These are phyloP conservation scores for Triticum dicoccoides DNA, from an alignment of 176 grass and related monocot species.

Conservation along the genomic window DNA sequence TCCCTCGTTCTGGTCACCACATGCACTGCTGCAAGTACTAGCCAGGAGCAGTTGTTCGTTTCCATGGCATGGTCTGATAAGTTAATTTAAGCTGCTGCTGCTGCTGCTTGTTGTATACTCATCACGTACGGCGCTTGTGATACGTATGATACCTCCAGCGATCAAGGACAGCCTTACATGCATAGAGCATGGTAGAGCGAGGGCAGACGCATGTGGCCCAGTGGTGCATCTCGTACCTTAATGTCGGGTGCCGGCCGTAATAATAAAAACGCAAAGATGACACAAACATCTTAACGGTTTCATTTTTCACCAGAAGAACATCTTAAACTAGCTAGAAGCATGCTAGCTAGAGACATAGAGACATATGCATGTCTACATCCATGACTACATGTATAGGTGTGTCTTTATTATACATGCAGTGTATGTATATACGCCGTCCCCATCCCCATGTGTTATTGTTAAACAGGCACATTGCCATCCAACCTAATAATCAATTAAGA, in stretches of 20 bases:
- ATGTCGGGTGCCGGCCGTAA: constrained; percentile 7
- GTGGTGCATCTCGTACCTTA: constrained; percentile 25
- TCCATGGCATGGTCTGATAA: not conserved
- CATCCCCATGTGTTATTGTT: not conserved
- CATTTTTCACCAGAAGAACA: not conserved
- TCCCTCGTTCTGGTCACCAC: not conserved
- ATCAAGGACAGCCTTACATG: not conserved
- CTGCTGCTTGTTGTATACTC: not conserved
- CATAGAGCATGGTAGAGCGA: not conserved
- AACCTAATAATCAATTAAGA: not conserved
- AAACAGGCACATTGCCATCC: not conserved
- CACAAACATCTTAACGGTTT: not conserved
- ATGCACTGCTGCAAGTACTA: not conserved
- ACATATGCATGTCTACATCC: not conserved
- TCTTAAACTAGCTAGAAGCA: not conserved
- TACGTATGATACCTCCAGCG: not conserved
- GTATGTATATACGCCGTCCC: not conserved
- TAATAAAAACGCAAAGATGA: not conserved
- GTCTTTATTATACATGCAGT: not conserved
- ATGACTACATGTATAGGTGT: not conserved
- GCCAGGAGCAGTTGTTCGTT: not conserved
- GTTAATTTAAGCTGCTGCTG: not conserved
- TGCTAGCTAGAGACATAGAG: not conserved
- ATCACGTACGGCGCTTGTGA: constrained; percentile 19
- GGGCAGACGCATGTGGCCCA: constrained; percentile 23